Base-by-base conservation (phyloP, 352 stramenopile genomes). In the Phytophthora lateralis region DNA sequence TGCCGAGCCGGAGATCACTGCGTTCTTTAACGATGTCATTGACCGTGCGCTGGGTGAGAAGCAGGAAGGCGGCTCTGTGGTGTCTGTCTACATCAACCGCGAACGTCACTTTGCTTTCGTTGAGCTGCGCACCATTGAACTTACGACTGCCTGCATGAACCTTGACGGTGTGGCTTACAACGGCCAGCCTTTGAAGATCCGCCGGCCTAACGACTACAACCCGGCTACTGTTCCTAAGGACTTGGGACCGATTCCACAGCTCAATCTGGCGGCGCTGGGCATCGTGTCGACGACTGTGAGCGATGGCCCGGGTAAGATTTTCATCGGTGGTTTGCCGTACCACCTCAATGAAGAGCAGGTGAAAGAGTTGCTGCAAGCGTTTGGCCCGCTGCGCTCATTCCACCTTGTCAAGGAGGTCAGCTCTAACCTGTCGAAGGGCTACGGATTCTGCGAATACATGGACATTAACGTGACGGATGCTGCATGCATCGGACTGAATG, bases 221-320 rank as follows among this genome's bases (percentile, higher is more conserved):
- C 88, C 96, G 2, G 61, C 75, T 29, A 84, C 82, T 6, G 83
- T 98, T 47, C 93, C 96, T 2, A 88, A 78, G 73, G 60, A 89
- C 45, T 63, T 97, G 0, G 90, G 90, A 15, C 82, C 88, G n/a
- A 91, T 96, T 47, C 89, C 91, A 24, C 63, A 91, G 60, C 76
- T 98, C 15, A 95, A 98, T 69, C 63, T 97, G 21, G 88, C 89
- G 20, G 90, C 89, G 15, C 73, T 99, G 11, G 96, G 97, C 0
- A 98, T 99, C 58, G 85, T 99, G 17, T 97, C 87, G n/a, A 91
- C 82, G 8, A 98, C 89, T 30, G 96, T 99, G 34, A 87, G 84
- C 20, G 96, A 99, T 78, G 95, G 96, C n/a, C 97, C 97, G 7
- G 97, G 98, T 74, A 99, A 99, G 73, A 93, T 99, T 54, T 99